These are phyloP conservation scores for Eragrostis nindensis DNA, from an alignment of 176 grass and related monocot species.

Conservation along the genomic window DNA sequence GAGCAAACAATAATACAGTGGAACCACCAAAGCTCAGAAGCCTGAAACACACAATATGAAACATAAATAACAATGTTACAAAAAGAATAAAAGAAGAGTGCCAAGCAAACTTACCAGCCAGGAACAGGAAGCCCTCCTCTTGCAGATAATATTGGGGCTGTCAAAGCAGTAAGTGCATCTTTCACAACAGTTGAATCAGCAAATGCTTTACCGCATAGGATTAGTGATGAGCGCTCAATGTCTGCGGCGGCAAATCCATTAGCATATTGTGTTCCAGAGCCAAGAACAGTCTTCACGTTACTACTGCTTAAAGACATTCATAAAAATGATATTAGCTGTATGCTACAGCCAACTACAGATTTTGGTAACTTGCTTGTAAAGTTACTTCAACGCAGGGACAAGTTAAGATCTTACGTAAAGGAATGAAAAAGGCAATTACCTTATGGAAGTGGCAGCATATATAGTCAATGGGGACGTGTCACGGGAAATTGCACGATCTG, in stretches of 20 bases:
- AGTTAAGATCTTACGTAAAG: constrained; percentile 11
- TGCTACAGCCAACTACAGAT: constrained; percentile 2
- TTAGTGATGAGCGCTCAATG: constrained; percentile 72
- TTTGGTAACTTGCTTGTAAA: not conserved
- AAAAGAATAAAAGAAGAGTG: not conserved
- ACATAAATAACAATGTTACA: constrained; percentile 18
- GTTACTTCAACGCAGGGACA: constrained; percentile 26
- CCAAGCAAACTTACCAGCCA: constrained; percentile 59
- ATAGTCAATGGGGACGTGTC: constrained; percentile 86
- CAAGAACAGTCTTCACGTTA: constrained; percentile 63
- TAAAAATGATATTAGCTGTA: constrained; percentile 14
- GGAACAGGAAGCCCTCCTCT: constrained; percentile 74
- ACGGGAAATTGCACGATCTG: constrained; percentile 78
- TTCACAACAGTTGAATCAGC: constrained; percentile 59
- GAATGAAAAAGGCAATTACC: constrained; percentile 48
- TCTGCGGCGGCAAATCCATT: constrained; percentile 83
- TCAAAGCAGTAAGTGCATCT: constrained; percentile 75
- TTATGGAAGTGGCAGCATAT: constrained; percentile 91
- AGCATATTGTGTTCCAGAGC: constrained; percentile 53
- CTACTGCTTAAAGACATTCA: constrained; percentile 55
- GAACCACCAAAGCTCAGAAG: constrained; percentile 58
- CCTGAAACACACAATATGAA: constrained; percentile 57
- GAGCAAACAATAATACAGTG: constrained; percentile 62
- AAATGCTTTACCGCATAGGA: constrained; percentile 90
- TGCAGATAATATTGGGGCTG: constrained; percentile 76